Evolutionary conservation across 2,329 filamentous ascomycete species (phyloP).

Genomic region (Dichotomopilus funicola): DNA sequence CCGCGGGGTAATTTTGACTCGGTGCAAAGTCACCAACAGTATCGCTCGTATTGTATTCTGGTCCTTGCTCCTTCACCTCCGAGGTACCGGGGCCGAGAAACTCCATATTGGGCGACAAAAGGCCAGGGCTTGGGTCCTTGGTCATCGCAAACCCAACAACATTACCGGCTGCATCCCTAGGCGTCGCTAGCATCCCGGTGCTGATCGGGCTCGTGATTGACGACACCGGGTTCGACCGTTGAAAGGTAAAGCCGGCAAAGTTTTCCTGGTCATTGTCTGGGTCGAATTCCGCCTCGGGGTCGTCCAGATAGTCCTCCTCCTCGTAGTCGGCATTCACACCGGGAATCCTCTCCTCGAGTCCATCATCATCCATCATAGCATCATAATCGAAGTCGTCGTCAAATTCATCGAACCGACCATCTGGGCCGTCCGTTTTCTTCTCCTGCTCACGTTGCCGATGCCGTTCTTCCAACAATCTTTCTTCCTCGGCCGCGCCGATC

Average conservation of each 20-base stretch:
- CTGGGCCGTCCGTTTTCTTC: constrained; percentile 41
- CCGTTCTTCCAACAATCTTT: constrained; percentile 65
- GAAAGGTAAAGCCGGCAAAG: constrained; percentile 54
- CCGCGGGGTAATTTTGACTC: constrained; percentile 21
- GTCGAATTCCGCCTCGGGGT: constrained; percentile 32
- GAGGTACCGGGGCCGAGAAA: constrained; percentile 20
- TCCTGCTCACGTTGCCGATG: constrained; percentile 62
- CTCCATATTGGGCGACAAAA: constrained; percentile 15
- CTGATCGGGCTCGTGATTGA: constrained; percentile 44
- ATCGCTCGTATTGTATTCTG: not conserved
- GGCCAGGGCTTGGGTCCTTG: constrained; percentile 34
- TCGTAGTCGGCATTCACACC: constrained; percentile 40
- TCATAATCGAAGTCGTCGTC: constrained; percentile 60
- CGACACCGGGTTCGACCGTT: constrained; percentile 47
- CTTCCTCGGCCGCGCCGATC: constrained; percentile 60
- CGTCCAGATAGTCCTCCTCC: constrained; percentile 27
- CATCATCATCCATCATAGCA: constrained; percentile 59
- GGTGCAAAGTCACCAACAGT: not conserved
- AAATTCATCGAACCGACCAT: constrained; percentile 51
- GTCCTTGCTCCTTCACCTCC: constrained; percentile 38
- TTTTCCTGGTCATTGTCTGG: constrained; percentile 54
- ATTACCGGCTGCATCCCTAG: constrained; percentile 48
- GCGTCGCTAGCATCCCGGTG: constrained; percentile 43
- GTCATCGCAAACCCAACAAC: constrained; percentile 52
- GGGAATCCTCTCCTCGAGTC: constrained; percentile 60